phyloP scores from a whole-genome alignment of 257 asterid species.

The Forsythia suspensa region DNA sequence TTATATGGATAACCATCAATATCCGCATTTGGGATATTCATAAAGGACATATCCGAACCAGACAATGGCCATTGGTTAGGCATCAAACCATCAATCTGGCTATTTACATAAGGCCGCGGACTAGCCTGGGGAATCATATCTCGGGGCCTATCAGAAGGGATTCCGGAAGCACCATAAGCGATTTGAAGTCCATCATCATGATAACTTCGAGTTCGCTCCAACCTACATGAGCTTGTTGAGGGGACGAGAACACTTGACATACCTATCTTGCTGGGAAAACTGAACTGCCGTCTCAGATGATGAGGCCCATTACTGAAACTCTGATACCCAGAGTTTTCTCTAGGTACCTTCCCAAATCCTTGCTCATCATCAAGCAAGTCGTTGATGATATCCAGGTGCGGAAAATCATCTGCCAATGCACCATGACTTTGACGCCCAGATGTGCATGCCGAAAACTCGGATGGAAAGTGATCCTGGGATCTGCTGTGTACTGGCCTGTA shows the following conservation, averaged over 20 bases:
- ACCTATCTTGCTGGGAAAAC: slow-evolving; percentile 58
- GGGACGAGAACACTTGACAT: slow-evolving; percentile 39
- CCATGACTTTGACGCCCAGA: slow-evolving; percentile 58
- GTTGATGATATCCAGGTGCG: slow-evolving; percentile 53
- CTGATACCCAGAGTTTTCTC: slow-evolving; percentile 39
- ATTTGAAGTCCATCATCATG: neutral
- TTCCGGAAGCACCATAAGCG: neutral
- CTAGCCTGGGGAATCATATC: neutral
- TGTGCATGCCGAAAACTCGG: slow-evolving; percentile 58
- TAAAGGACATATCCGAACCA: slow-evolving; percentile 47
- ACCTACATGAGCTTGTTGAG: slow-evolving; percentile 44
- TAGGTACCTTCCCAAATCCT: slow-evolving; percentile 42
- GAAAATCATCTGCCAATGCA: slow-evolving; percentile 44
- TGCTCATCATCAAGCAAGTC: slow-evolving; percentile 79
- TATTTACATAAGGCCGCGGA: slow-evolving; percentile 30
- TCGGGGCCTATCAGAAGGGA: neutral
- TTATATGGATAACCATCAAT: slow-evolving; percentile 51
- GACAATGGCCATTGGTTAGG: slow-evolving; percentile 70
- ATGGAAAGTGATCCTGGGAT: slow-evolving; percentile 48
- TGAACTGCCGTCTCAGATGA: slow-evolving; percentile 50
- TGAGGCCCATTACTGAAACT: slow-evolving; percentile 49
- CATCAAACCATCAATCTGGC: slow-evolving; percentile 53
- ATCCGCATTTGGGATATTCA: slow-evolving; percentile 40
- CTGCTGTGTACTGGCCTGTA: slow-evolving; percentile 42
- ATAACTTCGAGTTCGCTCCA: slow-evolving; percentile 42